Evolutionary conservation across 23 red algal species (phyloP).

Genomic region (Agarophyton chilense): DNA sequence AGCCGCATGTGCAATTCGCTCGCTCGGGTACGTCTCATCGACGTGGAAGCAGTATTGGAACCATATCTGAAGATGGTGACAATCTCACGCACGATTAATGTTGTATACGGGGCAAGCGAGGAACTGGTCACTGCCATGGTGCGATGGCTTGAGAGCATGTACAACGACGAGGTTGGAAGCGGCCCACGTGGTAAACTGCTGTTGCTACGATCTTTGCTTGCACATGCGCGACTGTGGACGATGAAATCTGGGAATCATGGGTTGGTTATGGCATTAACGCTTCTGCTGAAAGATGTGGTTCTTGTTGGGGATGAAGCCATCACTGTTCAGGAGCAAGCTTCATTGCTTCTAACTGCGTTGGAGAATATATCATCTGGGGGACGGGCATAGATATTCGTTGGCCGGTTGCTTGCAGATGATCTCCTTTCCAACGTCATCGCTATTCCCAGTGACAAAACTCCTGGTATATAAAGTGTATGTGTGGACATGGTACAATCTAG

Average conservation of each 20-base stretch:
- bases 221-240: conserved; percentile 56
- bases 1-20: conserved; percentile 38
- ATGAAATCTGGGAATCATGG: conserved; percentile 24
- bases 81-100: conserved; percentile 40
- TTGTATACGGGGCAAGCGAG: conserved; percentile 42
- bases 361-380: neutral
- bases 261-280: conserved; percentile 27
- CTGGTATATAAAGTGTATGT: neutral
- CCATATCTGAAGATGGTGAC: conserved; percentile 82
- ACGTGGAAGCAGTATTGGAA: conserved; percentile 78
- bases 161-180: conserved; percentile 13
- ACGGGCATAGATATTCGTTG: too few relatives aligned
- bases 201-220: conserved; percentile 55
- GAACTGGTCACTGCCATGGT: conserved; percentile 47
- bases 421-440: neutral
- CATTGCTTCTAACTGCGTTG: conserved; percentile 42
- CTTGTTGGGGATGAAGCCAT: conserved; percentile 57
- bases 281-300: conserved; percentile 59
- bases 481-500: too few relatives aligned
- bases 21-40: conserved; percentile 38
- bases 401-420: neutral
- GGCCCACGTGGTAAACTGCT: conserved; percentile 68
- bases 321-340: conserved; percentile 68
- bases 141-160: conserved; percentile 60
- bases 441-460: too few relatives aligned